phyloP scores from a whole-genome alignment of 108 stramenopile genomes.

The Epipyxis sp. region DNA sequence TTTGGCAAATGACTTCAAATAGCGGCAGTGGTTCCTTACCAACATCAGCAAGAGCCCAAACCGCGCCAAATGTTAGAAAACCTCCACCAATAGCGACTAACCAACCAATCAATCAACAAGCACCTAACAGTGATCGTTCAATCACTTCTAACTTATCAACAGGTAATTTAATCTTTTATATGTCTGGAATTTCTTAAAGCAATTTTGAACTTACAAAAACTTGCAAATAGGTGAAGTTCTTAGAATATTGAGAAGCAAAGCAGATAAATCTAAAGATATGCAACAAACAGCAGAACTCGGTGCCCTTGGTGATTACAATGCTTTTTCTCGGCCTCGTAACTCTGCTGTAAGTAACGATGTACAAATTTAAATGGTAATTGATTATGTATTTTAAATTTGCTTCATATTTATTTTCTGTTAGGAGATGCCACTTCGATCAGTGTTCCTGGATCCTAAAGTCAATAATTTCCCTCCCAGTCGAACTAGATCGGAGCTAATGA shows the following conservation, averaged over 20 bases:
- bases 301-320: background rate
- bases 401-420: background rate
- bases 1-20: too few species aligned
- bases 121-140: background rate
- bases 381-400: too few species aligned
- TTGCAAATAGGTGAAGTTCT: slow-evolving; percentile 6
- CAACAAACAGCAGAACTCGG: background rate
- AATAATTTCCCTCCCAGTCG: slow-evolving; percentile 15
- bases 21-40: background rate
- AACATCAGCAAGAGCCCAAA: background rate
- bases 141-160: background rate
- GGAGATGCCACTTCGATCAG: slow-evolving; percentile 1
- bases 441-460: slow-evolving; percentile 15
- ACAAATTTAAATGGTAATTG: background rate
- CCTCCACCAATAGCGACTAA: background rate
- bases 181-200: too few species aligned
- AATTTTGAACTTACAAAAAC: too few species aligned
- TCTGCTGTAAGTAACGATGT: background rate
- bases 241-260: background rate
- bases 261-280: background rate
- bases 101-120: background rate
- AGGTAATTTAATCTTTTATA: too few species aligned
- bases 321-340: background rate
- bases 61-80: background rate
- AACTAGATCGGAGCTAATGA: slow-evolving; percentile 27